Base-by-base conservation (phyloP, 140 eudicot genomes). In the Anethum foeniculum region DNA sequence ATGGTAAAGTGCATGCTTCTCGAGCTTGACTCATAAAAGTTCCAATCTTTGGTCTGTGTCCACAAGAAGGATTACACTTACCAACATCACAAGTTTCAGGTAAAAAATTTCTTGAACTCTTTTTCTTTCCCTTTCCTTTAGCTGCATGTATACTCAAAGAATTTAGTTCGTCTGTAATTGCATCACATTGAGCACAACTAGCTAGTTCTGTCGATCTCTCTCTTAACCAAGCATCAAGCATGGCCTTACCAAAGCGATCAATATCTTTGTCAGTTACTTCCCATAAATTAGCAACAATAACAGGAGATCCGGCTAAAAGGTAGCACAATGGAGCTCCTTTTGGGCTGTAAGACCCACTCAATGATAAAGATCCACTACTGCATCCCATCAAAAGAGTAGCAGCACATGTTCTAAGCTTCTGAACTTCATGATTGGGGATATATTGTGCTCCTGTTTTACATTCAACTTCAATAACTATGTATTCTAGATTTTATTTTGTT, bases 261-360 rank as follows among this genome's bases (percentile, higher is more conserved):
- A 95, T 95, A 86, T 95, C 99, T 75, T 84, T 89, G 87, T 95
- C 99, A 1, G 99, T 95, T 69, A 95, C 99, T 56, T 91, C 97
- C 99, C 99, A 95, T 73, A 95, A 84, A 77, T 95, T 95, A 76
- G 97, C 97, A 34, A 95, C 86, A n/a, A 93, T 91, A 7, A 89
- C 90, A 49, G 99, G 99, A 34, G 99, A 93, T 27, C 99, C 99
- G 0, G 96, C 99, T 68, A 83, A 77, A 10, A 95, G 85, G 79
- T 95, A 95, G 82, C 88, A 85, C 39, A 91, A 77, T 2, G 97
- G 90, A 80, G 96, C 94, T 28, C 99, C 97, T 71, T 82, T 89
- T 44, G 99, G 99, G 47, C 87, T 75, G 80, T 93, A 95, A 11
- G 83, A 44, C 46, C 99, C 99, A 74, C 86, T 87, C 46, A 93